Conservation (phyloP, 495 filamentous ascomycete species). For the Penicillium crystallinum region DNA sequence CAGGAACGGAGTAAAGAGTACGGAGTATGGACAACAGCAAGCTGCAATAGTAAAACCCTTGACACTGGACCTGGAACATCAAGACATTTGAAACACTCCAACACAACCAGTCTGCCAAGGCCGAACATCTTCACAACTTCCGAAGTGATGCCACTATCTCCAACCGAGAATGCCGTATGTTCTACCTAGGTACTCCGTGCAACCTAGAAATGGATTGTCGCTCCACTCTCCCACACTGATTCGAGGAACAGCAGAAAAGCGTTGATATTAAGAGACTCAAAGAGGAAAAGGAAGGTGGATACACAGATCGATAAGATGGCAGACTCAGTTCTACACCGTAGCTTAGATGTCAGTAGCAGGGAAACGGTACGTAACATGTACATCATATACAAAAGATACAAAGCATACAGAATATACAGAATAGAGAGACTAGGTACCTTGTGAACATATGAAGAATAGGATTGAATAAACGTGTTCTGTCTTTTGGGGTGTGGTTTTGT, state of each 20-base stretch:
- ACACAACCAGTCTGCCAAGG: background rate
- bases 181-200: too few relatives aligned
- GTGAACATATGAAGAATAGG: too few relatives aligned
- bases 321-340: constrained; percentile 20
- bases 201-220: background rate
- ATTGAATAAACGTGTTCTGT: too few relatives aligned
- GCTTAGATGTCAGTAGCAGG: background rate
- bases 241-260: background rate
- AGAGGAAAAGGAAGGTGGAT: background rate
- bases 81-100: background rate
- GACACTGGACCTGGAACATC: background rate
- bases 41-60: too few relatives aligned
- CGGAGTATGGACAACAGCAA: too few relatives aligned
- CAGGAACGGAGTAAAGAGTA: too few relatives aligned
- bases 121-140: background rate
- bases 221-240: background rate
- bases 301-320: constrained; percentile 6
- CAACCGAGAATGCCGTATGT: background rate
- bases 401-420: too few relatives aligned
- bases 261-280: background rate
- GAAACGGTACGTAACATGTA: background rate
- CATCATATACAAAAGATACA: too few relatives aligned
- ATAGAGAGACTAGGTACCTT: too few relatives aligned
- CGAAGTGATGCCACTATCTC: background rate
- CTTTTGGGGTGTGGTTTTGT: too few relatives aligned